Percentiles rank a stretch among this genome's conserved stretches.
Conservation (phyloP, 495 filamentous ascomycete species). For the Terfezia claveryi region DNA sequence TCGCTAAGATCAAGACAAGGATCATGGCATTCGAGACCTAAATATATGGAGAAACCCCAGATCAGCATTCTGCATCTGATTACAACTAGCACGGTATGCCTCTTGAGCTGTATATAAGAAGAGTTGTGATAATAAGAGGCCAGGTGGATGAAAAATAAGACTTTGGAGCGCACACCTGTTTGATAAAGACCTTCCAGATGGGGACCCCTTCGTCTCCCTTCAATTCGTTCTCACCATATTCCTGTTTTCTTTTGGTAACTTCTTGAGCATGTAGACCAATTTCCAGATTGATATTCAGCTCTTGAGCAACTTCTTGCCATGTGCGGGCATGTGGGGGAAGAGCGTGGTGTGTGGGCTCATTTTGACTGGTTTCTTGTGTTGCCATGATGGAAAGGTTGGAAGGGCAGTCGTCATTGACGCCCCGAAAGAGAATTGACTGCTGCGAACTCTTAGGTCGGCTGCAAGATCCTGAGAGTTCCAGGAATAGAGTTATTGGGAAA, state of each 20-base stretch:
- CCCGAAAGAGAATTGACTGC: too few species aligned
- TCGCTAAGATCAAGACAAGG: constrained; percentile 57
- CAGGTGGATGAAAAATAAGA: constrained; percentile 23
- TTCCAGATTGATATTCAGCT: too few species aligned
- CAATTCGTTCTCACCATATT: constrained; percentile 39
- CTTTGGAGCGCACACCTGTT: constrained; percentile 41
- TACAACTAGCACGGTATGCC: constrained; percentile 13
- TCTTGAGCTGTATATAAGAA: constrained; percentile 2
- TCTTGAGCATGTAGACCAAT: too few species aligned
- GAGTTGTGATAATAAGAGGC: constrained; percentile 6
- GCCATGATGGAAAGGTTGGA: too few species aligned
- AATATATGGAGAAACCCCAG: background rate
- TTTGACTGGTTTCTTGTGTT: too few species aligned
- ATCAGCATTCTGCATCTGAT: background rate
- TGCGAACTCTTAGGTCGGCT: too few species aligned
- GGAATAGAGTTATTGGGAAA: too few species aligned
- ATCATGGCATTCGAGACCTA: constrained; percentile 1
- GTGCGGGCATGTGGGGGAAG: too few species aligned
- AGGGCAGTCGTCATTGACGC: too few species aligned
- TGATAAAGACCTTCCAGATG: constrained; percentile 43
- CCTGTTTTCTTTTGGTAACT: constrained; percentile 19
- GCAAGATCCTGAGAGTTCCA: too few species aligned
- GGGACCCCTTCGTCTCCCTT: constrained; percentile 36
- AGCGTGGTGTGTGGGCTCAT: too few species aligned
- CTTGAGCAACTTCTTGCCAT: constrained; percentile 22